Evolutionary conservation across 257 asterid genomes (phyloP), one percentile per base, ranked within the genome.

Genomic region (Agastache rugosa): DNA sequence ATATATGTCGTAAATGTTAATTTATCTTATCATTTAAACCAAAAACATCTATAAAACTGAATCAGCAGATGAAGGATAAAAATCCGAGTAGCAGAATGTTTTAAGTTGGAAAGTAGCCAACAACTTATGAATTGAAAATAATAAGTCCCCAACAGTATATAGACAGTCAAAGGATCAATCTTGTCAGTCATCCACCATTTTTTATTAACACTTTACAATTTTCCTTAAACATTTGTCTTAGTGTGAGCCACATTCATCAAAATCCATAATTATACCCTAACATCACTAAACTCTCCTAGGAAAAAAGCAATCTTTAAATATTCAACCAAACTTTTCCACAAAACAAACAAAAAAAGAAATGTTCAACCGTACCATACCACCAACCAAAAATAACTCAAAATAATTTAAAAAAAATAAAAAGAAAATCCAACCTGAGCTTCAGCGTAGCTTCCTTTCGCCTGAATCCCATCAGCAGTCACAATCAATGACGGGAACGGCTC

Each of bases 371-470:
- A 48, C 47, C 10, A 11, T 5, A 50, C 56, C 8, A 20, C 58
- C 39, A 12, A 17, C 8, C 15, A 14, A 12, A 29, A 17, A 35
- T n/a, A 27, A n/a, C 34, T 29, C 3, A 29, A 3, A 44, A 41
- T 0, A 39, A 39, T 39, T 7, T n/a, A n/a, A 44, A 12, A 44
- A 11, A 11, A 10, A 10, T 0, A 17, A 14, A 45, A 15, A 15
- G 2, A 29, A 27, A 23, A 16, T 45, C 59, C 10, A 66, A 93
- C 98, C 98, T 89, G 98, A 78, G 97, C 89, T 84, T 88, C 84
- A 65, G 97, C 98, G 80, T 88, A 93, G 85, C 97, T 91, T 62
- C 98, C 98, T 76, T 83, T 86, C 42, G 97, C 93, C 78, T 84
- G 79, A 44, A 93, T 83, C 5, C 96, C 96, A 37, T 83, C 92